phyloP scores from a whole-genome alignment of 805 yeast species.

The Pichia cabralensis region DNA sequence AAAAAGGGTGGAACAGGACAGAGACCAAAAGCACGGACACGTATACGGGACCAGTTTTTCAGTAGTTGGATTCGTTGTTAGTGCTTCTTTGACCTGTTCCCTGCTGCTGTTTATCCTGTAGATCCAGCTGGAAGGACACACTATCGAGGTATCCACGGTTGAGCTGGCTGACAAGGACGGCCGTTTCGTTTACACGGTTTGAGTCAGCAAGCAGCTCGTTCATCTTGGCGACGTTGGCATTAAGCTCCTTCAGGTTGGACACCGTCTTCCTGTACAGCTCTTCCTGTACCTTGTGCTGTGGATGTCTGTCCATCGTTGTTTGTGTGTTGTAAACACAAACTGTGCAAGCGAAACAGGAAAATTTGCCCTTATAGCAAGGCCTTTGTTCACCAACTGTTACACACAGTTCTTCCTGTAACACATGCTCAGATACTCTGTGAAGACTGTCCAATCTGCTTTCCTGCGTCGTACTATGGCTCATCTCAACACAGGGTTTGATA shows the following conservation, averaged over 20 bases:
- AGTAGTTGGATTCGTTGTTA: no score
- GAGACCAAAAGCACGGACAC: no score
- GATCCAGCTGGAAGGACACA: constrained; percentile 5
- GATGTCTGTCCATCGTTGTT: constrained; percentile 36
- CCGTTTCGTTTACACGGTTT: constrained; percentile 55
- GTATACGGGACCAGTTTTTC: no score
- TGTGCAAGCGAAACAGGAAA: no score
- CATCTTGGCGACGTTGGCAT: constrained; percentile 56
- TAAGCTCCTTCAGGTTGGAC: constrained; percentile 64
- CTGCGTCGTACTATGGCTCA: no score
- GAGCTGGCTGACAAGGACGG: constrained; percentile 61
- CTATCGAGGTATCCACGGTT: constrained; percentile 3
- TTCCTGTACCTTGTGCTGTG: constrained; percentile 74
- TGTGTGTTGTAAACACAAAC: background rate
- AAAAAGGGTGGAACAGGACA: no score
- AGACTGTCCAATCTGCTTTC: no score
- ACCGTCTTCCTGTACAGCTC: constrained; percentile 70
- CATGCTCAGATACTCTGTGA: no score
- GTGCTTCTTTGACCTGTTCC: no score
- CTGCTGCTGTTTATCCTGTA: constrained; percentile 2
- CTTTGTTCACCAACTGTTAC: no score
- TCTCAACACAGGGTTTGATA: constrained; percentile 7
- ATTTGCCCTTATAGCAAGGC: no score
- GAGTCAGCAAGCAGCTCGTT: constrained; percentile 53
- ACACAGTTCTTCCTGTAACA: no score